A percentile compares a stretch with the other conserved stretches of the same genome.
These are phyloP conservation scores for Vitis vinifera DNA, from an alignment of 164 flowering plant genomes.

Conservation along the genomic window DNA sequence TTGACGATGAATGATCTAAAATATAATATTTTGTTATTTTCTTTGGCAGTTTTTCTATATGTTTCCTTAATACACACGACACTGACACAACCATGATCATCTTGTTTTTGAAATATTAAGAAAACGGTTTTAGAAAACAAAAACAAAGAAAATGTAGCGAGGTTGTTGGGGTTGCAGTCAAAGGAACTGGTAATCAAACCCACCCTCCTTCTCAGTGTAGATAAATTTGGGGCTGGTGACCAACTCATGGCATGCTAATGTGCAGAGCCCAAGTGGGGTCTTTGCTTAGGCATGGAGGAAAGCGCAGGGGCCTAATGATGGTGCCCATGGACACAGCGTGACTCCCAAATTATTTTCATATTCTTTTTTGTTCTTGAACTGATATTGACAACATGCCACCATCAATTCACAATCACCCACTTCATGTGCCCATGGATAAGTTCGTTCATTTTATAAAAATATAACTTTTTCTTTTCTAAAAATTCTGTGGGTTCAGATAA, in stretches of 20 bases:
- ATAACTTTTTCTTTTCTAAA: too few species aligned
- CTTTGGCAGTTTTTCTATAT: too few species aligned
- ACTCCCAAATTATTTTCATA: neutral
- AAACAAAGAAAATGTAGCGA: neutral
- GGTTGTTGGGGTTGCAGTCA: slow-evolving; percentile 15
- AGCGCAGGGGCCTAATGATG: slow-evolving; percentile 1
- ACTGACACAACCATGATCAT: slow-evolving; percentile 1
- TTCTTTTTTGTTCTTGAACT: neutral
- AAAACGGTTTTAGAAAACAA: too few species aligned
- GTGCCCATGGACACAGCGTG: neutral
- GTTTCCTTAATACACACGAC: slow-evolving; percentile 11
- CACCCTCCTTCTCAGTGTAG: neutral
- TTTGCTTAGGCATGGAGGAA: slow-evolving; percentile 11
- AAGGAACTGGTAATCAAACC: slow-evolving; percentile 22
- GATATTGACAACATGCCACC: slow-evolving; percentile 1
- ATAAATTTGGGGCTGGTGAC: slow-evolving; percentile 12
- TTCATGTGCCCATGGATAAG: neutral
- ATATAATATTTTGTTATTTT: too few species aligned
- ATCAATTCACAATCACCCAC: neutral
- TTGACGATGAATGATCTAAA: too few species aligned
- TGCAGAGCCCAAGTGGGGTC: slow-evolving; percentile 1
- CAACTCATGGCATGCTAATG: slow-evolving; percentile 9
- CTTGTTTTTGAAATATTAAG: neutral
- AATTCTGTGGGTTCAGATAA: too few species aligned
- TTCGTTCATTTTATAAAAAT: too few species aligned